phyloP scores from a whole-genome alignment of 1,284 basidiomycete species.

The Xerocomus nothofagi region DNA sequence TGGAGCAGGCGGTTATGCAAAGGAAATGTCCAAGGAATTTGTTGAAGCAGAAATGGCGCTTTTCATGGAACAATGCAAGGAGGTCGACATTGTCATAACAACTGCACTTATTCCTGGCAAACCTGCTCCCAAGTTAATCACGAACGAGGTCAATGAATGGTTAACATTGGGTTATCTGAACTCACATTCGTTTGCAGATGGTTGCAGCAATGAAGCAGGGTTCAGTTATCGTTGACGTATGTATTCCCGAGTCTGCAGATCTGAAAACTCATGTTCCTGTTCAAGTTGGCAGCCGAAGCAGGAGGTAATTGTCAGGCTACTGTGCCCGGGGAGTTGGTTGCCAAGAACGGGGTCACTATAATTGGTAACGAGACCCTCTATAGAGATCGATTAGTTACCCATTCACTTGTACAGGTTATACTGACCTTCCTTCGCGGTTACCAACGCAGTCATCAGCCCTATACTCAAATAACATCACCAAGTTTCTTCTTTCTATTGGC shows the following conservation, averaged over 20 bases:
- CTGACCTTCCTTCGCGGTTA: constrained; percentile 78
- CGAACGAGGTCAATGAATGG: constrained; percentile 49
- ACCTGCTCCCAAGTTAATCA: constrained; percentile 81
- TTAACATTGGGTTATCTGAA: background rate
- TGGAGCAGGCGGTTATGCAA: constrained; percentile 83
- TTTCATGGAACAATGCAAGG: constrained; percentile 82
- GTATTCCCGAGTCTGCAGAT: constrained; percentile 8
- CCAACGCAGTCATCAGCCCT: constrained; percentile 85
- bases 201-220: constrained; percentile 85
- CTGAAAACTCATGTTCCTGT: constrained; percentile 16
- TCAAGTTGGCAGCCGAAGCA: constrained; percentile 69
- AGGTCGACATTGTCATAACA: constrained; percentile 85
- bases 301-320: constrained; percentile 85
- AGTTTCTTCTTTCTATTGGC: constrained; percentile 80
- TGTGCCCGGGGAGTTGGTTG: constrained; percentile 66
- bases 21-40: constrained; percentile 88
- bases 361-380: constrained; percentile 52
- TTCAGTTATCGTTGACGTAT: constrained; percentile 75
- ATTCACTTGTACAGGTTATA: constrained; percentile 54
- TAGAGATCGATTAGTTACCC: background rate
- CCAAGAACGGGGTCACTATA: constrained; percentile 73
- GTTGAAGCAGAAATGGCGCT: constrained; percentile 86
- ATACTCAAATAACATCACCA: constrained; percentile 88
- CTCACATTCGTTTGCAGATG: constrained; percentile 48
- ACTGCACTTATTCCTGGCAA: constrained; percentile 82